Base-by-base conservation (phyloP, 331 rosid genomes). In the Rhamnella rubrinervis region DNA sequence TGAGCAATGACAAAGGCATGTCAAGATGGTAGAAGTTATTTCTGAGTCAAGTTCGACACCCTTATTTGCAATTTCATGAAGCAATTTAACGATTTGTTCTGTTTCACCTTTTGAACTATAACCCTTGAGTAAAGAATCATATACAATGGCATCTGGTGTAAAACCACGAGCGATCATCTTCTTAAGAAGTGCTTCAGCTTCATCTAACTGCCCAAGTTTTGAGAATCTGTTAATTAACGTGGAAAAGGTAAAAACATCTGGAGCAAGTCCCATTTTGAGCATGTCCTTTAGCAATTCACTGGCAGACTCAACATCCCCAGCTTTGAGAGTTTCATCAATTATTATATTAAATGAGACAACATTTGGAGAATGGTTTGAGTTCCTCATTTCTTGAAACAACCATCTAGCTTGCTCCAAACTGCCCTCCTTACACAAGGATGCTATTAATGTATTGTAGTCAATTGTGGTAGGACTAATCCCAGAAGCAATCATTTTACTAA, bases 321-420 rank as follows among this genome's bases (percentile, higher is more conserved):
- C 88, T 81, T 51, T 84, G 63, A 93, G 87, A 71, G 84, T 80
- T 72, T 61, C 95, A 41, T 91, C 79, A 35, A 91, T 87, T 52
- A 93, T 75, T 52, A 77, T 85, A 66, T 87, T 93, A 78, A 81
- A 93, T 26, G 96, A 80, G 66, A 73, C 71, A 61, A 82, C 73
- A 85, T 86, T 82, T 17, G 90, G 89, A 38, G 41, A 58, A 40
- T 39, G 73, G 76, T 87, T 71, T 59, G 70, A 58, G 71, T 71
- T 75, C 73, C 68, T 77, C 84, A 87, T 70, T 69, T 93, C 96
- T 73, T 79, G 79, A 86, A 88, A 85, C 59, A 93, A 75, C 70
- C 31, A 61, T 82, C 75, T 85, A 61, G 96, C 97, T 82, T 93
- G 98, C 44, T 61, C 86, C 75, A 91, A 38, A 80, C 97, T 82